Base-by-base conservation (phyloP, 305 asterid genomes). In the Fraxinus xanthoxyloides region DNA sequence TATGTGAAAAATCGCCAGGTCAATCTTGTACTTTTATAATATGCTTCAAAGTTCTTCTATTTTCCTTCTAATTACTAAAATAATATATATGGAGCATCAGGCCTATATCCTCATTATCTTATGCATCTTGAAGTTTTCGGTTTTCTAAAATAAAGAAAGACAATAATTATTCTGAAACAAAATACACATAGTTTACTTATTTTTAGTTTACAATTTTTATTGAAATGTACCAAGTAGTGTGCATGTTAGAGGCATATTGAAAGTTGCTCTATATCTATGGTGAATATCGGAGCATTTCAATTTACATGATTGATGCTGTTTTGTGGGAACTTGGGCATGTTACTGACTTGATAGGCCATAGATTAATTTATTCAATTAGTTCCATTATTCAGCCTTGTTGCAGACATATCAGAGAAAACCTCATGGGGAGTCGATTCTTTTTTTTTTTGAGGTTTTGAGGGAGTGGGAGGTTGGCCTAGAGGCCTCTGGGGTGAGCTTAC, bases 1-100 rank as follows among this genome's bases (percentile, higher is more conserved):
- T 93, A 92, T 76, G 95, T 94, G 85, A 90, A 93, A 86, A 96
- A 96, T 84, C 97, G 98, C 87, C 99, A 94, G 99, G 98, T 94
- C 70, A 77, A 24, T 61, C 67, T 82, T 75, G 69, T 81, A 5
- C 73, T 30, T 78, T 36, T 76, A 74, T 19, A 38, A 54, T 80
- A 19, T 51, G 31, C 19, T 82, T 82, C 69, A 34, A 7, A 38
- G 19, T 35, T 15, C 40, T 34, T 56, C 24, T 19, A 19, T 21
- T 65, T 24, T 65, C 19, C 19, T 26, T 65, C 10, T 67, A 34
- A 28, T 67, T 3, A 67, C 35, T 67, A 12, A 65, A 24, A 31
- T 10, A 65, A 26, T 65, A 1, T 2, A 4, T 4, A 7, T 65
- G 7, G 73, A 65, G 35, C 73, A 23, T 61, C 23, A 23, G 30